Percentiles rank a stretch among this genome's conserved stretches.
Evolutionary conservation across 2,329 filamentous ascomycete species (phyloP).

Genomic region (Exophiala calicioides): DNA sequence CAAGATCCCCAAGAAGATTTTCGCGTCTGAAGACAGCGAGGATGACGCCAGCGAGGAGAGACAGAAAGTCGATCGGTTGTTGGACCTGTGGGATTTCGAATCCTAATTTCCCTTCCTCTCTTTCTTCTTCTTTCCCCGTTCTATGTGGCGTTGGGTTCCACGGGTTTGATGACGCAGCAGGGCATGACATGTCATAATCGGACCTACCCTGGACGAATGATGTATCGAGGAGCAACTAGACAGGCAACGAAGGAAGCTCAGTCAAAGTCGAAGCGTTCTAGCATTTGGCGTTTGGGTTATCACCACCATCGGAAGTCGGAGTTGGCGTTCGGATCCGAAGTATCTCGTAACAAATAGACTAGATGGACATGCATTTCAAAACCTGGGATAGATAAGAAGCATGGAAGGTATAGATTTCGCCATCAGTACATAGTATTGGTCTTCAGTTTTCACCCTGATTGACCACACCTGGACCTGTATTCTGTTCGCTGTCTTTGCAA

Average conservation of each 20-base stretch:
- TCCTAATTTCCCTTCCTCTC: not conserved
- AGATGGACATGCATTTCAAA: too few species aligned
- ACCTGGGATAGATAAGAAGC: too few species aligned
- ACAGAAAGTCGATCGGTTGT: constrained; percentile 6
- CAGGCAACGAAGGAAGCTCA: not conserved
- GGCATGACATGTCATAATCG: not conserved
- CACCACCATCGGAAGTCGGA: not conserved
- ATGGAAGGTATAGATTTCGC: too few species aligned
- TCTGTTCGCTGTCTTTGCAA: too few species aligned
- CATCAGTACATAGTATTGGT: too few species aligned
- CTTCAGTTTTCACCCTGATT: too few species aligned
- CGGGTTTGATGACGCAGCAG: not conserved
- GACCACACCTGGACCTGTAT: too few species aligned
- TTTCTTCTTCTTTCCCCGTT: too few species aligned
- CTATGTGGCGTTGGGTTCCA: too few species aligned
- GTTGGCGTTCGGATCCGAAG: too few species aligned
- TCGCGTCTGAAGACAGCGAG: constrained; percentile 42
- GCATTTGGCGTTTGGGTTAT: not conserved
- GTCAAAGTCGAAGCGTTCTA: constrained; percentile 1
- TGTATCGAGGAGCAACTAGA: not conserved
- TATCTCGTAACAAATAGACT: too few species aligned
- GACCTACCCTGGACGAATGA: not conserved
- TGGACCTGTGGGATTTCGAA: constrained; percentile 23
- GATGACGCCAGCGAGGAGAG: constrained; percentile 7
- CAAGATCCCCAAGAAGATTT: constrained; percentile 86